Conservation (phyloP, 2,329 filamentous ascomycete species). For the Aspergillus chevalieri region DNA sequence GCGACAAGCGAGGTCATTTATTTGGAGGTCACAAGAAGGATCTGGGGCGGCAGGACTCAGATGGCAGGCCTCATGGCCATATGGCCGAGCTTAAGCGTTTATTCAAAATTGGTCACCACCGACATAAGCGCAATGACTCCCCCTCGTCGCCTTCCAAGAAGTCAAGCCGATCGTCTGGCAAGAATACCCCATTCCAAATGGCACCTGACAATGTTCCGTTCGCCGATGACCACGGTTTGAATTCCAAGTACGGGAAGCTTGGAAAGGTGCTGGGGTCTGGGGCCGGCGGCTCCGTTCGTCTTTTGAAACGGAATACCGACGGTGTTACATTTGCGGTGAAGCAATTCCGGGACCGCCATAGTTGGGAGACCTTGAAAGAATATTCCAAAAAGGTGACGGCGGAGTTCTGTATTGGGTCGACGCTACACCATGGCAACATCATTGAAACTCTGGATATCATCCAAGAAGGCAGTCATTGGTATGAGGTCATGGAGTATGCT, state of each 20-base stretch:
- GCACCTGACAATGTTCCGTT: conserved; percentile 63
- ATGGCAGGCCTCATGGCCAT: conserved; percentile 57
- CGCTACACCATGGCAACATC: conserved; percentile 93
- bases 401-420: conserved; percentile 96
- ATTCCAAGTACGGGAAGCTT: conserved; percentile 91
- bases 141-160: conserved; percentile 56
- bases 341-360: conserved; percentile 86
- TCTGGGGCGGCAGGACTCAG: conserved; percentile 43
- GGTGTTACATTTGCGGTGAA: conserved; percentile 95
- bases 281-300: conserved; percentile 84
- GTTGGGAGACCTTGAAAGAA: conserved; percentile 88
- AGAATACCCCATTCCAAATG: conserved; percentile 50
- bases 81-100: conserved; percentile 97
- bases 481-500: conserved; percentile 98
- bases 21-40: conserved; percentile 50
- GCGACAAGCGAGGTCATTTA: conserved; percentile 50
- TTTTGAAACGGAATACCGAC: conserved; percentile 91
- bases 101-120: conserved; percentile 69
- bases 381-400: conserved; percentile 98
- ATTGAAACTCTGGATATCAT: conserved; percentile 97
- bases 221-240: conserved; percentile 83
- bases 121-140: conserved; percentile 58
- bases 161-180: conserved; percentile 46
- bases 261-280: conserved; percentile 90
- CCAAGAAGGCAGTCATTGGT: conserved; percentile 90